Percentiles rank a stretch among this genome's conserved stretches.
phyloP scores from a whole-genome alignment of 2,329 filamentous ascomycete species.

The Nemania abortiva region DNA sequence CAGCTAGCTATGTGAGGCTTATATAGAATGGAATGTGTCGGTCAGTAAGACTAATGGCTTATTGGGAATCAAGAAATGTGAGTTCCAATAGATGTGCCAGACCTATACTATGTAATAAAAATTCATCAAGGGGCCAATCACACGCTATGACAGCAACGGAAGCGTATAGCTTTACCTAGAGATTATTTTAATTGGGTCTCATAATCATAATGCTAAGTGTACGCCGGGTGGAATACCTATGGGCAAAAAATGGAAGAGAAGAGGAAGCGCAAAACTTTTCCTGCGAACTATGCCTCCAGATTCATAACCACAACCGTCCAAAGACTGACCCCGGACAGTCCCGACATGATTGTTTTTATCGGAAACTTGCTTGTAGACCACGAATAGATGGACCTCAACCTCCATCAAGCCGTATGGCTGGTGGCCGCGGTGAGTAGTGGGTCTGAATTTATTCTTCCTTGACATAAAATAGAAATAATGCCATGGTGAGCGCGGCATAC shows the following conservation, averaged over 20 bases:
- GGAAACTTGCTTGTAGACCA: conserved; percentile 66
- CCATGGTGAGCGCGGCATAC: conserved; percentile 75
- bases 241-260: too few relatives aligned
- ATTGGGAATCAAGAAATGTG: not conserved
- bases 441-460: conserved; percentile 75
- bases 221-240: too few relatives aligned
- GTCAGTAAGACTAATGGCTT: not conserved
- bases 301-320: not conserved
- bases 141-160: too few relatives aligned
- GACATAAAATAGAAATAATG: conserved; percentile 86
- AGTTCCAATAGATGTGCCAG: too few relatives aligned
- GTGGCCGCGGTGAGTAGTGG: conserved; percentile 78
- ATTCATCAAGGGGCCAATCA: too few relatives aligned
- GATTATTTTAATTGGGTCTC: too few relatives aligned
- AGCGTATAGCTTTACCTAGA: too few relatives aligned
- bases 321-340: not conserved
- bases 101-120: too few relatives aligned
- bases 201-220: too few relatives aligned
- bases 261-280: too few relatives aligned
- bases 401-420: conserved; percentile 63
- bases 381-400: conserved; percentile 76
- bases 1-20: not conserved
- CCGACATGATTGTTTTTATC: not conserved
- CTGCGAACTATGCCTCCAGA: too few relatives aligned
- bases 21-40: not conserved